Evolutionary conservation across 805 yeast species (phyloP).

Genomic region (Candida ipomoeae): DNA sequence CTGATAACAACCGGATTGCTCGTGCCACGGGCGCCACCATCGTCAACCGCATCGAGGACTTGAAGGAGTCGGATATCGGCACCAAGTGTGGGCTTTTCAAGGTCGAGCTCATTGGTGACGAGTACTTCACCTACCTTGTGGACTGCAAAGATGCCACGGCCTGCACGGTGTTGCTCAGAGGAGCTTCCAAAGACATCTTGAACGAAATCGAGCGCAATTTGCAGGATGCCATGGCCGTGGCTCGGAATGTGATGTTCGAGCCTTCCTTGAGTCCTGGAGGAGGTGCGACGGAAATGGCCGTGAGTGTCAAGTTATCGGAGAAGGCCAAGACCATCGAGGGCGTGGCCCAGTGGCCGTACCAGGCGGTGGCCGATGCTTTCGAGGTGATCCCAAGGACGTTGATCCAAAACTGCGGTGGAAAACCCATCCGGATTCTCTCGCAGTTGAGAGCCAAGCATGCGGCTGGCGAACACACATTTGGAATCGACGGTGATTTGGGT

Average conservation of each 20-base stretch:
- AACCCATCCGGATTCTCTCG: slow-evolving; percentile 83
- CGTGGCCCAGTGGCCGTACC: slow-evolving; percentile 97
- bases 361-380: slow-evolving; percentile 97
- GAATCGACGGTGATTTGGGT: slow-evolving; percentile 93
- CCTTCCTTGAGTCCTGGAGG: slow-evolving; percentile 98
- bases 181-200: slow-evolving; percentile 94
- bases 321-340: slow-evolving; percentile 92
- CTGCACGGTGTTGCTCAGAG: slow-evolving; percentile 88
- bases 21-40: slow-evolving; percentile 97
- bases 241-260: slow-evolving; percentile 90
- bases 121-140: slow-evolving; percentile 82
- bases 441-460: slow-evolving; percentile 96
- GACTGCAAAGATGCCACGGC: slow-evolving; percentile 86
- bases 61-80: slow-evolving; percentile 88
- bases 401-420: slow-evolving; percentile 97
- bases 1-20: slow-evolving; percentile 94
- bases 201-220: slow-evolving; percentile 95
- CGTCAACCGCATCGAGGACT: slow-evolving; percentile 91
- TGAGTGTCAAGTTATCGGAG: slow-evolving; percentile 80
- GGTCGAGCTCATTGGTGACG: slow-evolving; percentile 95
- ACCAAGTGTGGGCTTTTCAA: slow-evolving; percentile 84
- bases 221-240: slow-evolving; percentile 98
- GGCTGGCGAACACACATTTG: slow-evolving; percentile 77
- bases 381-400: slow-evolving; percentile 98
- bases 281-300: slow-evolving; percentile 99